These are phyloP conservation scores for Nemania sp. DNA, from an alignment of 2,329 filamentous ascomycete species.

Conservation along the genomic window DNA sequence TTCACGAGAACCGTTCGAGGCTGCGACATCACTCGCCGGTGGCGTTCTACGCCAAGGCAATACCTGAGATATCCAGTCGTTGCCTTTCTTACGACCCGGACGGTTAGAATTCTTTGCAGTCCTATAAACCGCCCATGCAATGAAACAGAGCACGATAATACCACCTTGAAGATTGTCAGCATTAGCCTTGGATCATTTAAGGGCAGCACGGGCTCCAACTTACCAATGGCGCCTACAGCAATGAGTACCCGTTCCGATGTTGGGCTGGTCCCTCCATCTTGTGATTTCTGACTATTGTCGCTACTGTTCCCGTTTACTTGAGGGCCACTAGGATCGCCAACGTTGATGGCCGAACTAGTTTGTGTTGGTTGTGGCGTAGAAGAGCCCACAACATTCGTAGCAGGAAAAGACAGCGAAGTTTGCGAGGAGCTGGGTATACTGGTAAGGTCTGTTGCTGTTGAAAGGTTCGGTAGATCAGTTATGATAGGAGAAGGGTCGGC, in stretches of 20 bases:
- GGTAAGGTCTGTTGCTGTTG: neutral
- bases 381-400: neutral
- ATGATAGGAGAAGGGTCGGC: neutral
- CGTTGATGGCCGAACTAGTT: neutral
- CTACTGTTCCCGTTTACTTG: neutral
- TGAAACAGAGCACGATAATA: constrained; percentile 49
- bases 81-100: constrained; percentile 31
- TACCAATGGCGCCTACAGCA: constrained; percentile 43
- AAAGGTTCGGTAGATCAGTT: neutral
- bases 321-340: neutral
- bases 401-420: neutral
- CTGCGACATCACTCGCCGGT: constrained; percentile 18
- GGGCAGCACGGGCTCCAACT: neutral
- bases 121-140: constrained; percentile 51
- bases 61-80: constrained; percentile 24
- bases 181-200: neutral
- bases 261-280: constrained; percentile 1
- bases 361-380: neutral
- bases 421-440: neutral
- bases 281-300: neutral
- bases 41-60: constrained; percentile 29
- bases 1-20: constrained; percentile 21
- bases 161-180: constrained; percentile 40
- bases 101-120: constrained; percentile 38
- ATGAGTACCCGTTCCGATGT: constrained; percentile 38